Evolutionary conservation across 371 early-diverging fungal species (phyloP).

Genomic region (Mucor lusitanicus): DNA sequence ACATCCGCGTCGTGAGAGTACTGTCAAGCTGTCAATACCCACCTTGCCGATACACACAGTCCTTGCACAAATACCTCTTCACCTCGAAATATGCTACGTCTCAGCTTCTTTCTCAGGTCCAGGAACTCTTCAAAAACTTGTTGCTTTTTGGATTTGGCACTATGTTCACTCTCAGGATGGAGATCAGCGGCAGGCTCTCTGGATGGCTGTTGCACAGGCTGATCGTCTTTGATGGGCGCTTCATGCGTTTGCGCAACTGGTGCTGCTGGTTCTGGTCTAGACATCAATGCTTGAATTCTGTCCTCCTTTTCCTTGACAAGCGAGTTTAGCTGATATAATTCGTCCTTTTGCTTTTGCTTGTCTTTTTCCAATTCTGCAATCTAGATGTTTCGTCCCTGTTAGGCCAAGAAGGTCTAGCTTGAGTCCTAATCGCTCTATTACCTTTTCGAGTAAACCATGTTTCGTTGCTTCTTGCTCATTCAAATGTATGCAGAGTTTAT

Average conservation of each 20-base stretch:
- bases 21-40: slow-evolving; percentile 6
- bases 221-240: background rate
- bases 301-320: slow-evolving; percentile 22
- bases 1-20: slow-evolving; percentile 35
- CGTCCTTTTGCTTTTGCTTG: slow-evolving; percentile 30
- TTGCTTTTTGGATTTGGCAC: background rate
- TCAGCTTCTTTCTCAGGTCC: slow-evolving; percentile 34
- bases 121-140: slow-evolving; percentile 19
- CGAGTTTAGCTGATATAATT: slow-evolving; percentile 15
- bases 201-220: background rate
- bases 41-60: background rate
- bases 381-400: slow-evolving; percentile 9
- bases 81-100: slow-evolving; percentile 40
- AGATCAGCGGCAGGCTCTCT: background rate
- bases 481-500: background rate
- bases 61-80: slow-evolving; percentile 27
- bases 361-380: slow-evolving; percentile 40
- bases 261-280: background rate
- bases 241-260: background rate
- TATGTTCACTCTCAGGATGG: background rate
- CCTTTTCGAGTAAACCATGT: slow-evolving; percentile 18
- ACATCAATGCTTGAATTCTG: slow-evolving; percentile 1
- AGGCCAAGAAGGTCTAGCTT: background rate
- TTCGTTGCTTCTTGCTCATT: slow-evolving; percentile 16
- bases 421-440: slow-evolving; percentile 21